Base-by-base conservation (phyloP, 768 basidiomycete genomes). In the Podaxis rugospora region DNA sequence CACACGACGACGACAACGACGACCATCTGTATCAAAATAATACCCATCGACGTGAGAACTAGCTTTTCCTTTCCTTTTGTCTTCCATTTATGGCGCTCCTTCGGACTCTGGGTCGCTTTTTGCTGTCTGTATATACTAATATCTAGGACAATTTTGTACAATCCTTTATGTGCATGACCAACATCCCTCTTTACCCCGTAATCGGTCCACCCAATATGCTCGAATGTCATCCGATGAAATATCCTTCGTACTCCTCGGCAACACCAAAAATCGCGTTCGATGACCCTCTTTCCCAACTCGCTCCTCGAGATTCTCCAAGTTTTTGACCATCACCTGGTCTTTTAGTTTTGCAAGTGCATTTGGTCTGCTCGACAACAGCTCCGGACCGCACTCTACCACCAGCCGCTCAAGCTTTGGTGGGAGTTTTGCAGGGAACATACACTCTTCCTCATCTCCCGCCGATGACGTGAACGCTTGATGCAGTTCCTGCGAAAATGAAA, bases 401-500 rank as follows among this genome's bases (percentile, higher is more conserved):
- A 76, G 50, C 11, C 59, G 39, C 7, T 65, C 61, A 5, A 76
- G 28, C 4, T 49, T 63, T 10, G 63, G 53, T 0, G 75, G 74
- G 4, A 76, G 53, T n/a, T 62, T 68, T 1, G 71, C 54, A 11
- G 70, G 64, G 25, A 69, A 69, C 32, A 66, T 54, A 7, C 53
- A 60, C 5, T 64, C 64, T 1, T 64, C 61, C 9, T 62, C 62
- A 2, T 55, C 42, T 0, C 28, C 35, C n/a, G 44, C 40, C 5
- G 50, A 23, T 9, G 44, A 62, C 3, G 49, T 40, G 23, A 77
- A 59, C 2, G 76, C 75, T 35, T 74, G 71, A 27, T 70, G 66
- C 0, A 83, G 67, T 64, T 83, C 82, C 5, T 73, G 61, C 1
- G 73, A 72, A 64, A 83, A 83, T 0, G 75, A 66, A 1, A 71